A percentile compares a stretch with the other conserved stretches of the same genome.
These are phyloP conservation scores for Rhododendron molle DNA, from an alignment of 148 eudicot species.

Conservation along the genomic window DNA sequence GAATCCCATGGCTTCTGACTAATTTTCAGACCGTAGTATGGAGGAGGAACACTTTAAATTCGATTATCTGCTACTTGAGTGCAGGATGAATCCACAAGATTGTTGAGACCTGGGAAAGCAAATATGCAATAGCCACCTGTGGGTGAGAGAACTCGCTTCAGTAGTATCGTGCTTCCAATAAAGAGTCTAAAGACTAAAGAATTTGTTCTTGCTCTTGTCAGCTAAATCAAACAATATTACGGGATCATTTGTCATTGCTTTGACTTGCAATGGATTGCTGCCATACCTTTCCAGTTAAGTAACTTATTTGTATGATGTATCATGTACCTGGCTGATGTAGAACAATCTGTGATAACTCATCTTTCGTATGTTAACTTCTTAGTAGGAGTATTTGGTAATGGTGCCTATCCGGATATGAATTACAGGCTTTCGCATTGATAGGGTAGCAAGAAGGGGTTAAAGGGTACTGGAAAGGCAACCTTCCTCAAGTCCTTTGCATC, in stretches of 20 bases:
- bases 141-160: neutral
- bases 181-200: neutral
- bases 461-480: conserved; percentile 98
- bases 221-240: neutral
- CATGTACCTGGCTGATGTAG: neutral
- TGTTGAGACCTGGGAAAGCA: neutral
- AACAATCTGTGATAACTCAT: neutral
- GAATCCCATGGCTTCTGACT: too few relatives aligned
- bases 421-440: conserved; percentile 61
- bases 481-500: conserved; percentile 69
- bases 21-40: too few relatives aligned
- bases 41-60: neutral
- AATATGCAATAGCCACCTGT: neutral
- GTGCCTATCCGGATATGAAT: conserved; percentile 9
- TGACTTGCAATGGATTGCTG: conserved; percentile 3
- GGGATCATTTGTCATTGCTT: neutral
- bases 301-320: neutral
- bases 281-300: neutral
- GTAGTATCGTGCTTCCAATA: neutral
- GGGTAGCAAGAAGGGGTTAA: conserved; percentile 79
- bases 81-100: neutral
- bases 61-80: neutral
- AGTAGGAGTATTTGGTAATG: neutral
- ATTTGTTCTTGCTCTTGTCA: neutral
- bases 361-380: neutral